These are phyloP conservation scores for Rubia yunnanensis DNA, from an alignment of 257 asterid genomes.

Conservation along the genomic window DNA sequence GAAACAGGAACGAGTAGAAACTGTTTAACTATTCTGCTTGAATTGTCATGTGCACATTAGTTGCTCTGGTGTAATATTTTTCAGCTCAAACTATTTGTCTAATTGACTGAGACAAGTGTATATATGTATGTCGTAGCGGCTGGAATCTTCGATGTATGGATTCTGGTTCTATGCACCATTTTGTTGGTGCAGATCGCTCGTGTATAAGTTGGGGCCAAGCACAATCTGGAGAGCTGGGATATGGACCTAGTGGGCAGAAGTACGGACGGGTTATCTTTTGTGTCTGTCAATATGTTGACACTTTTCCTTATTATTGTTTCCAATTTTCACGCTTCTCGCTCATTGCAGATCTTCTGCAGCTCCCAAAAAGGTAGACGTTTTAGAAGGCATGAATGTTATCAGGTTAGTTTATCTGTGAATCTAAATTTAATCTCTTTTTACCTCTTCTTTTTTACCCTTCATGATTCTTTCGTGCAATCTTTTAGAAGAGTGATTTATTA, in stretches of 20 bases:
- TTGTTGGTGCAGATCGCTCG: conserved; percentile 98
- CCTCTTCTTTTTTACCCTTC: not conserved
- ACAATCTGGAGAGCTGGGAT: conserved; percentile 93
- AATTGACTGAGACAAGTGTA: conserved; percentile 7
- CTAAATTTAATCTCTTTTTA: not conserved
- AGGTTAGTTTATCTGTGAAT: conserved; percentile 35
- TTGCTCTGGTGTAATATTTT: not conserved
- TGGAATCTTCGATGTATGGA: conserved; percentile 95
- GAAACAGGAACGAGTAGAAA: not conserved
- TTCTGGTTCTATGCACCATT: conserved; percentile 85
- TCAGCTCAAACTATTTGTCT: not conserved
- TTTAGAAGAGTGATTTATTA: not conserved
- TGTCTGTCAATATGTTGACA: not conserved
- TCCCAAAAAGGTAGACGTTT: conserved; percentile 80
- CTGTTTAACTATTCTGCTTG: not conserved
- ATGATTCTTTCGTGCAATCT: not conserved
- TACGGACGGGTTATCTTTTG: conserved; percentile 14
- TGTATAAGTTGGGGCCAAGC: conserved; percentile 99
- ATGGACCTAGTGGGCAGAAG: conserved; percentile 91
- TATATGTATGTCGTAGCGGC: conserved; percentile 43
- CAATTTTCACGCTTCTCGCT: not conserved
- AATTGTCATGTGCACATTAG: not conserved
- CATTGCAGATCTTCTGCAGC: conserved; percentile 74
- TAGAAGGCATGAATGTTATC: conserved; percentile 90
- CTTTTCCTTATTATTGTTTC: not conserved